These are phyloP conservation scores for Apiospora pterosperma DNA, from an alignment of 2,329 filamentous ascomycete genomes.

Conservation along the genomic window DNA sequence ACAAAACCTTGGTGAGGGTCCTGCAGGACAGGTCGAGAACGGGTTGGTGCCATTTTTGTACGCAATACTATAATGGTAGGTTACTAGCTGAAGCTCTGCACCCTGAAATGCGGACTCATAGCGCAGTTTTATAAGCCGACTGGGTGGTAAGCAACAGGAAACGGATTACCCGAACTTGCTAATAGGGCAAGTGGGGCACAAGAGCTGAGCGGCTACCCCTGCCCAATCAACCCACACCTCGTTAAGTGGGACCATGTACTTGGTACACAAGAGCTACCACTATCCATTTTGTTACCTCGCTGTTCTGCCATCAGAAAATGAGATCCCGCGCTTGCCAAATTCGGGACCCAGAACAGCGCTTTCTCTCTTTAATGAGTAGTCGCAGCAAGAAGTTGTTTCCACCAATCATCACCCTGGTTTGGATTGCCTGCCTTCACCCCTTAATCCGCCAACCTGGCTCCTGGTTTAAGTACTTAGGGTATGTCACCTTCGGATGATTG, in stretches of 20 bases:
- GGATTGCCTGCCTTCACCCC: background rate
- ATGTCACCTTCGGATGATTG: background rate
- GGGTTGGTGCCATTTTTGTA: background rate
- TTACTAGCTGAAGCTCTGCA: background rate
- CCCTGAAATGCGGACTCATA: background rate
- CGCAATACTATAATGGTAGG: background rate
- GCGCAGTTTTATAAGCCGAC: background rate
- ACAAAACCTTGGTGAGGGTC: background rate
- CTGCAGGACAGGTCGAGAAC: background rate
- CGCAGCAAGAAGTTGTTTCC: no score
- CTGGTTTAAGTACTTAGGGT: background rate
- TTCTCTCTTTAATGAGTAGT: background rate
- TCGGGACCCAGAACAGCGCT: slow-evolving; percentile 1
- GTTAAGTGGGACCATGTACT: background rate
- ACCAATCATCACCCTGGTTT: background rate
- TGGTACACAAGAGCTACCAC: background rate
- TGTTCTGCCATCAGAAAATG: background rate
- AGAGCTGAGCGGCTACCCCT: background rate
- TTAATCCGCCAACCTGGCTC: background rate
- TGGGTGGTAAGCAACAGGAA: background rate
- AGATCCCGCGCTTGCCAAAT: background rate
- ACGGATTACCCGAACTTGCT: background rate
- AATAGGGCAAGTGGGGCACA: background rate
- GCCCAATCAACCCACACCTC: background rate
- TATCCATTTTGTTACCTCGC: background rate